phyloP scores from a whole-genome alignment of 1,139 yeast species.

The Pichia sp. region DNA sequence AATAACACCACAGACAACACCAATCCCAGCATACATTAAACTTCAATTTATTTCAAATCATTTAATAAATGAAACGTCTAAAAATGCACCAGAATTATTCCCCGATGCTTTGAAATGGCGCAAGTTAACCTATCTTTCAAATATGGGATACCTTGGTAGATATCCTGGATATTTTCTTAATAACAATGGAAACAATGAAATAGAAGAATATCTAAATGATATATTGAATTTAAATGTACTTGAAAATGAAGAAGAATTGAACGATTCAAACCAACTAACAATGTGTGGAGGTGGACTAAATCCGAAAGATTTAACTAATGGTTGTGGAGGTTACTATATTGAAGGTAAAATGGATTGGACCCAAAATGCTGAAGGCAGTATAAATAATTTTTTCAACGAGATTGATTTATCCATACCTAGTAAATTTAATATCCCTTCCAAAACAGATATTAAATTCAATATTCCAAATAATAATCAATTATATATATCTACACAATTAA shows the following conservation, averaged over 20 bases:
- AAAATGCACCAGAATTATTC: background rate
- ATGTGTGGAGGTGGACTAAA: background rate
- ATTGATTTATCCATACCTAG: conserved; percentile 9
- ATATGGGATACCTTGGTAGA: conserved; percentile 14
- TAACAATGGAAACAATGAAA: background rate
- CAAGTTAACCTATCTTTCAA: conserved; percentile 8
- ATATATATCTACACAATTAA: background rate
- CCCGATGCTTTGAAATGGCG: conserved; percentile 12
- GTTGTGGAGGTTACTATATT: conserved; percentile 8
- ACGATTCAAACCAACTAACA: background rate
- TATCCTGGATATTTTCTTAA: conserved; percentile 11
- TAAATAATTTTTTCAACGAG: background rate
- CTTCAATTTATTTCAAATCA: conserved; percentile 6
- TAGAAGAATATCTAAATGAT: conserved; percentile 8
- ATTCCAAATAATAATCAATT: background rate
- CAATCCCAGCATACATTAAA: conserved; percentile 6
- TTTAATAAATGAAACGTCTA: conserved; percentile 5
- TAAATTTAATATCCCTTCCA: background rate
- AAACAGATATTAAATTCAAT: background rate
- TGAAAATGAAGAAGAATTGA: conserved; percentile 1
- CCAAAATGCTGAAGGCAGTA: background rate
- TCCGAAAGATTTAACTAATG: background rate
- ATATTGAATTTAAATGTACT: conserved; percentile 2
- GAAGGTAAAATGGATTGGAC: conserved; percentile 8
- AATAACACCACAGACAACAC: background rate